Percentiles rank a stretch among this genome's conserved stretches.
phyloP scores from a whole-genome alignment of 2,329 filamentous ascomycete species.

The Phaeoacremonium minimum region DNA sequence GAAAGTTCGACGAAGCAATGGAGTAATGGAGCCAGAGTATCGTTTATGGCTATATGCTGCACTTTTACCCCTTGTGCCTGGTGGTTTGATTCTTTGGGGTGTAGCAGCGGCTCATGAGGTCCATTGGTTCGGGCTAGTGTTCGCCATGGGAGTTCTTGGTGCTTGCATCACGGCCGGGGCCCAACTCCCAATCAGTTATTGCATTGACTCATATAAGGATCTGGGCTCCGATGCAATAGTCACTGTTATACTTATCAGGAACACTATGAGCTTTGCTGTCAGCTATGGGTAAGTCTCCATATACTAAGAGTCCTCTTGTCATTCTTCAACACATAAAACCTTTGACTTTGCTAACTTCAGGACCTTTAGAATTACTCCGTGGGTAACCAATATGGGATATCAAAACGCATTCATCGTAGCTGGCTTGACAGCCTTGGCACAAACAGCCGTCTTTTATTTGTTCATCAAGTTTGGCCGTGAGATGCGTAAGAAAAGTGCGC shows the following conservation, averaged over 20 bases:
- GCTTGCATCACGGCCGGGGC: conserved; percentile 13
- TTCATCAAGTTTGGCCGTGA: too few species aligned
- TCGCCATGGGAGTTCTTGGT: conserved; percentile 20
- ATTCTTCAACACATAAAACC: too few species aligned
- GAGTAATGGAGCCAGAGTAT: conserved; percentile 36
- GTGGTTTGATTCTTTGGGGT: conserved; percentile 24
- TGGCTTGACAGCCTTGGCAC: conserved; percentile 29
- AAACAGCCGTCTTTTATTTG: too few species aligned
- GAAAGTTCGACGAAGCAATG: conserved; percentile 27
- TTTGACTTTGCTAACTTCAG: neutral
- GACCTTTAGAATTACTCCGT: conserved; percentile 36
- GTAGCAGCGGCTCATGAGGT: conserved; percentile 19
- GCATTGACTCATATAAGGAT: neutral
- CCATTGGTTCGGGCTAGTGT: conserved; percentile 22
- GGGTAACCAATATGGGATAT: conserved; percentile 34
- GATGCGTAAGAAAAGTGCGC: too few species aligned
- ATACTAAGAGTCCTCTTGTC: too few species aligned
- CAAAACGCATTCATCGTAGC: conserved; percentile 39
- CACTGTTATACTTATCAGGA: neutral
- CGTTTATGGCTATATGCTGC: conserved; percentile 32
- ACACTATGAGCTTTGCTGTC: neutral
- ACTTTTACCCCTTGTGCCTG: conserved; percentile 21
- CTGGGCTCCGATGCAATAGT: neutral
- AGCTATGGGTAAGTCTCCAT: conserved; percentile 26
- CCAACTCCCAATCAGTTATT: neutral